Base-by-base conservation (phyloP, 2,329 filamentous ascomycete species). In the Phaeoacremonium minimum region DNA sequence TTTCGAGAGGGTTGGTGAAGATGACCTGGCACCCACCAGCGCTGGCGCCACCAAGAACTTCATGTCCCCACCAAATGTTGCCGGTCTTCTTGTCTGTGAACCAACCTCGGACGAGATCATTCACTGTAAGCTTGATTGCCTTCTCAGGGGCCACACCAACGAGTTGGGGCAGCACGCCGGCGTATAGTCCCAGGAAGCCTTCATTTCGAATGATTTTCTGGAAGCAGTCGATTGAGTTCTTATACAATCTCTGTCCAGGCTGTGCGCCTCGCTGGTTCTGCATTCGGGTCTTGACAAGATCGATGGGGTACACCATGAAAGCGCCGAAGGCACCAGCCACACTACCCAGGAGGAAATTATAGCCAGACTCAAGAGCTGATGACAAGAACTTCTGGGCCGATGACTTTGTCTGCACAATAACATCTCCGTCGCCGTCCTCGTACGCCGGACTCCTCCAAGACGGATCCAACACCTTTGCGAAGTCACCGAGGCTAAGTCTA, bases 281-380 rank as follows among this genome's bases (percentile, higher is more conserved):
- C 82, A 98, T 86, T 43, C 93, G 83, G 2, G 93, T 98, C 77
- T 98, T 98, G 61, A 98, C 93, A 43, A 98, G 69, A 68, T 98
- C 93, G 56, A 98, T 97, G 16, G 93, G 93, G 61, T 98, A 98
- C 36, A 98, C 93, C 88, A 98, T 96, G 61, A 98, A 97, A 11
- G 93, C 93, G 59, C 93, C 93, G 57, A 98, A 98, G 8, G 93
- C 93, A 64, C 93, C 93, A 7, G 93, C 93, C 49, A 95, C 49
- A 58, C 86, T 89, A 41, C 93, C 93, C 6, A 98, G 78, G 4
- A 70, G 80, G 58, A 98, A 98, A 71, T 95, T 90, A 63, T 96
- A 94, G 3, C 73, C 77, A 2, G 90, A 95, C 56, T 90, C 85
- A 12, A 87, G 63, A 19, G 88, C 57, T 37, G 77, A 68, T 45